Evolutionary conservation across 1,284 basidiomycete species (phyloP).

Genomic region (Rhodotorula sp.): DNA sequence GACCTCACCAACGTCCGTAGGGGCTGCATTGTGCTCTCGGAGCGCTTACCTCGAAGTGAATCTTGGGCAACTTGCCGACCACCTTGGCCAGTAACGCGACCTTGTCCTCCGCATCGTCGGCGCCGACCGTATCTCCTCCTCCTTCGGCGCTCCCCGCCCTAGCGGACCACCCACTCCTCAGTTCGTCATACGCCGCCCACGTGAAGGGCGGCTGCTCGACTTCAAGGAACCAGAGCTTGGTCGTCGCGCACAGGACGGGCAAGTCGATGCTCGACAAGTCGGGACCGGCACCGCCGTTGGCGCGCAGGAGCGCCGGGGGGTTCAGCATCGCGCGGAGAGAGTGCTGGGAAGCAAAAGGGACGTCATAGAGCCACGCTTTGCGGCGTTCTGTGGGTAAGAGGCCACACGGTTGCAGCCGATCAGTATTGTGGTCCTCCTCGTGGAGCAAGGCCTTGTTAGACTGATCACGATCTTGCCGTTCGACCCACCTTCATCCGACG

Average conservation of each 20-base stretch:
- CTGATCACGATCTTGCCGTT: too few species aligned
- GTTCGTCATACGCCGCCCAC: conserved; percentile 39
- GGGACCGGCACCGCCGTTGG: conserved; percentile 1
- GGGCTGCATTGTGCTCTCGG: neutral
- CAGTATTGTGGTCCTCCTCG: neutral
- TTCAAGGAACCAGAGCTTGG: conserved; percentile 45
- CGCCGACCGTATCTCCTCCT: neutral
- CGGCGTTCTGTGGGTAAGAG: conserved; percentile 22
- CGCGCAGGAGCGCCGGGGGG: conserved; percentile 2
- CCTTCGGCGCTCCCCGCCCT: conserved; percentile 1
- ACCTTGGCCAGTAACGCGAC: conserved; percentile 11
- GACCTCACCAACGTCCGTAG: too few species aligned
- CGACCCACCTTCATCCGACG: conserved; percentile 22
- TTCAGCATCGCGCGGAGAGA: conserved; percentile 23
- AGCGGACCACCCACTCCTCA: conserved; percentile 34
- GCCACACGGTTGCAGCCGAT: neutral
- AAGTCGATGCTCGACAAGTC: conserved; percentile 27
- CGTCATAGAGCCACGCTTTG: conserved; percentile 38
- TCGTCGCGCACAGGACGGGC: conserved; percentile 36
- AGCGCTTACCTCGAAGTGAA: conserved; percentile 30
- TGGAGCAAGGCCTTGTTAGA: too few species aligned
- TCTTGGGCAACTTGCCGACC: conserved; percentile 27
- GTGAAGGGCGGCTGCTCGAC: conserved; percentile 36
- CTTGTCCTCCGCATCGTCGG: neutral
- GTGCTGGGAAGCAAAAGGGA: conserved; percentile 34